These are phyloP conservation scores for Dioscorea alata DNA, from an alignment of 106 monocot genomes.

Conservation along the genomic window DNA sequence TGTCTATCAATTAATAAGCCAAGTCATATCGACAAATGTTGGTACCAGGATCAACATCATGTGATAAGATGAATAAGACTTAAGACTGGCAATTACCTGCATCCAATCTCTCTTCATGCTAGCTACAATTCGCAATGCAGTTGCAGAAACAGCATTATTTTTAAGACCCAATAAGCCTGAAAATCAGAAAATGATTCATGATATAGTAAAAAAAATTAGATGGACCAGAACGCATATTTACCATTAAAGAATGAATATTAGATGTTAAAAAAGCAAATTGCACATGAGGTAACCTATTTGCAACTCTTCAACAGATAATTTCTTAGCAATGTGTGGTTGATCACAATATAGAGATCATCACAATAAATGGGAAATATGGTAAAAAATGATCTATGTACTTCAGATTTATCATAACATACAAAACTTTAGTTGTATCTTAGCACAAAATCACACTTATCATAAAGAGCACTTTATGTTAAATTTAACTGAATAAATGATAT, in stretches of 20 bases:
- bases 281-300: neutral
- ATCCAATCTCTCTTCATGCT: conserved; percentile 99
- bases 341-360: too few species aligned
- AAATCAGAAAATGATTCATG: neutral
- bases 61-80: neutral
- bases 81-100: conserved; percentile 41
- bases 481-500: too few species aligned
- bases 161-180: conserved; percentile 60
- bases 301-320: too few species aligned
- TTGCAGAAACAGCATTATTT: conserved; percentile 52
- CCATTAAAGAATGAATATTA: neutral
- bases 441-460: too few species aligned
- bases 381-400: too few species aligned
- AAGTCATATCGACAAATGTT: neutral
- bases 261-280: neutral
- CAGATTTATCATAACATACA: too few species aligned
- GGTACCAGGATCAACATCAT: neutral
- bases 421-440: too few species aligned
- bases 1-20: conserved; percentile 45
- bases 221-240: too few species aligned
- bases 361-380: too few species aligned
- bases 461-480: too few species aligned
- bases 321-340: too few species aligned
- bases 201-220: too few species aligned
- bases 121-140: conserved; percentile 75